Evolutionary conservation across 345 rosid species (phyloP), one percentile per base, ranked within the genome.

Genomic region (Mallotus nudiflorus): DNA sequence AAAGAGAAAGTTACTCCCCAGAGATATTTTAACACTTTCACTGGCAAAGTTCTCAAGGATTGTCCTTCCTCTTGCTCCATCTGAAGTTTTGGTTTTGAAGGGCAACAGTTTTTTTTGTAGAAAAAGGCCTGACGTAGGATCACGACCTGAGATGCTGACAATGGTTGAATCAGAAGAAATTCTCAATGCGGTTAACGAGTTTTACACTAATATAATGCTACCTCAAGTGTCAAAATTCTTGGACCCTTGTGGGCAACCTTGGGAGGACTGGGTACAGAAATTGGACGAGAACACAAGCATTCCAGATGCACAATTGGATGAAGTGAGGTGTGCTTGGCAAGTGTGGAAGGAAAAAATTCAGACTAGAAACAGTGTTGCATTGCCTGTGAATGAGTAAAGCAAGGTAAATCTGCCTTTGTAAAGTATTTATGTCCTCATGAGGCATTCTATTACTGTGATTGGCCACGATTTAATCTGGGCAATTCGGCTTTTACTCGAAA

Each of bases 51-150:
- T 84, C 82, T 87, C 98, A 33, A 78, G 98, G 73, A 79, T 94
- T 45, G 87, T 87, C 28, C 77, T 94, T 14, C 96, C 97, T 7
- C 83, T 94, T 45, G 97, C 96, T 72, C 97, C 97, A 42, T 77
- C 98, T 18, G 96, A 94, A 85, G 93, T 87, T 28, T 66, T 94
- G 80, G 72, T 94, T 73, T 77, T 91, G 71, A 86, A 88, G 80
- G 93, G 92, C 39, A 91, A 88, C 79, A 80, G 85, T 70, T 94
- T 88, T 70, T 64, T 79, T 25, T 28, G 77, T 61, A 81, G 75
- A 46, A 84, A 75, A 68, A 31, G 52, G 29, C 85, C 86, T 1
- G 77, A 74, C 29, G 81, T 57, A 12, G 79, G 72, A 35, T 60
- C 45, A 66, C 81, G 91, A 75, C 86, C 88, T 1, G 92, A 87